A percentile compares a stretch with the other conserved stretches of the same genome.
Evolutionary conservation across 106 monocot species (phyloP).

Genomic region (Dioscorea zingiberensis): DNA sequence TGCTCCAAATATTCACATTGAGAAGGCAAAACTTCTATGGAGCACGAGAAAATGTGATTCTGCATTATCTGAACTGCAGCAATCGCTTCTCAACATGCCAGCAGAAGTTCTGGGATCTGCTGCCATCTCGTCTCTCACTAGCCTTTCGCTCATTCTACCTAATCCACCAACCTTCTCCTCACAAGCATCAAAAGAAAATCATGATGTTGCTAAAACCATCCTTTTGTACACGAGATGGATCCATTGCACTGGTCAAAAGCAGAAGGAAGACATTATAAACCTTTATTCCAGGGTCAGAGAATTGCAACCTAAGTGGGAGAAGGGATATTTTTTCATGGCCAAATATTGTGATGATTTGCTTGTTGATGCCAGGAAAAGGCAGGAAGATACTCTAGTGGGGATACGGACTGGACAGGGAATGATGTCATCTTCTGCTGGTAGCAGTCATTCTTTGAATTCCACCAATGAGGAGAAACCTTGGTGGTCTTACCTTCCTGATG

Average conservation of each 20-base stretch:
- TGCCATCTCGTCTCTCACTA: constrained; percentile 56
- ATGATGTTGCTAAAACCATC: constrained; percentile 80
- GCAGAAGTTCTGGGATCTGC: constrained; percentile 67
- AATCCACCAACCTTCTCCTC: constrained; percentile 46
- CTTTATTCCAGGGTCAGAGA: constrained; percentile 94
- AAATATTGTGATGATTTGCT: constrained; percentile 97
- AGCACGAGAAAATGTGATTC: constrained; percentile 71
- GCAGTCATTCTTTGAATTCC: constrained; percentile 24
- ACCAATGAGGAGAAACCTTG: constrained; percentile 76
- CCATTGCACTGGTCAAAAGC: constrained; percentile 95
- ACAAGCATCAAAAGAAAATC: constrained; percentile 62
- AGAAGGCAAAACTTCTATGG: constrained; percentile 97
- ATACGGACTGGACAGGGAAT: constrained; percentile 12
- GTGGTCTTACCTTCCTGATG: constrained; percentile 91
- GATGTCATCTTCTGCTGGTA: constrained; percentile 29
- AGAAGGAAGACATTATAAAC: constrained; percentile 87
- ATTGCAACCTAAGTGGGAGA: constrained; percentile 95
- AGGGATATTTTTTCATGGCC: constrained; percentile 89
- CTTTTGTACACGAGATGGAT: constrained; percentile 97
- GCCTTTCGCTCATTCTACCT: constrained; percentile 75
- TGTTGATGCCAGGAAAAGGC: constrained; percentile 90
- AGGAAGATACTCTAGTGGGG: constrained; percentile 54
- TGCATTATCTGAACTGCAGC: constrained; percentile 93
- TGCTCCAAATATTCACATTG: constrained; percentile 78
- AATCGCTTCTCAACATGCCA: constrained; percentile 73